Conservation (phyloP, 1,284 basidiomycete species). For the Boletus mariae region DNA sequence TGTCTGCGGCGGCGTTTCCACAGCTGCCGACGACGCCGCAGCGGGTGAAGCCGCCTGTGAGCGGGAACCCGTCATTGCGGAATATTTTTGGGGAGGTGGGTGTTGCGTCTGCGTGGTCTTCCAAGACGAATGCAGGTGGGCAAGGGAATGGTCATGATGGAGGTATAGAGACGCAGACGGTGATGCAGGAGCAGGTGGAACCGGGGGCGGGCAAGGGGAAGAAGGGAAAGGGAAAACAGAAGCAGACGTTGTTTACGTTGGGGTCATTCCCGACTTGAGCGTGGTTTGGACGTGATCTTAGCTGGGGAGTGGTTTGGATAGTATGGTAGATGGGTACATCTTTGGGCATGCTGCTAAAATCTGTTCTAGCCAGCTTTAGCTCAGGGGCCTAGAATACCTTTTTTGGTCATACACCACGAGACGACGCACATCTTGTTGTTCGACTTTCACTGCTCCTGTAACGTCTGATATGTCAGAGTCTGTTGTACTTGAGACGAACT, state of each 20-base stretch:
- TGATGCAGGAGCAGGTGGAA: conserved; percentile 4
- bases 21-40: conserved; percentile 52
- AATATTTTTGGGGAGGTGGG: conserved; percentile 61
- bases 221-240: conserved; percentile 80
- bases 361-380: neutral
- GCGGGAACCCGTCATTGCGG: conserved; percentile 65
- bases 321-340: too few species aligned
- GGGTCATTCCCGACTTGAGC: conserved; percentile 57
- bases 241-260: conserved; percentile 76
- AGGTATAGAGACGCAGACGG: neutral
- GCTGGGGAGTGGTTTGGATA: neutral
- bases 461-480: conserved; percentile 40
- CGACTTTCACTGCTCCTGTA: neutral
- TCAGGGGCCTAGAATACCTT: conserved; percentile 1
- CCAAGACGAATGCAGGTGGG: conserved; percentile 12
- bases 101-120: conserved; percentile 40
- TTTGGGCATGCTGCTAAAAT: neutral
- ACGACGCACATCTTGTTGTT: neutral
- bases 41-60: conserved; percentile 49
- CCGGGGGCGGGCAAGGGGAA: conserved; percentile 48
- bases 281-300: neutral
- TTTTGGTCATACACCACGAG: neutral
- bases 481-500: conserved; percentile 79
- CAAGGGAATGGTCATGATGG: neutral
- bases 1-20: conserved; percentile 67